A percentile compares a stretch with the other conserved stretches of the same genome.
Evolutionary conservation across 345 rosid genomes (phyloP).

Genomic region (Anastatica hierochuntica): DNA sequence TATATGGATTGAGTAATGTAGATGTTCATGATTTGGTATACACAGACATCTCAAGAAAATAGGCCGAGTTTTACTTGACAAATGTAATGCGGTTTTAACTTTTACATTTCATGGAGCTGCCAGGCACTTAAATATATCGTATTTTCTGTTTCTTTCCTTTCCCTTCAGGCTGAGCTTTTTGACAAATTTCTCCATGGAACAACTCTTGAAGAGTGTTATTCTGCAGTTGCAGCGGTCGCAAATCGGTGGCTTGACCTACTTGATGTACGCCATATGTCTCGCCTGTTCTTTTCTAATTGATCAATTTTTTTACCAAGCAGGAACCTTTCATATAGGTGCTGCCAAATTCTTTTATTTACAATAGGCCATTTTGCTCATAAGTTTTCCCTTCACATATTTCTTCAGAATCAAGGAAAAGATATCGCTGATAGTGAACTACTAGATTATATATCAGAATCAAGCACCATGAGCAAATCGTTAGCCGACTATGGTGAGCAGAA

Average conservation of each 20-base stretch:
- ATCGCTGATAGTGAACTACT: slow-evolving; percentile 86
- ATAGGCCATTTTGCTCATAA: slow-evolving; percentile 3
- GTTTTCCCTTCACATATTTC: slow-evolving; percentile 11
- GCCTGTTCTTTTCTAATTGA: background rate
- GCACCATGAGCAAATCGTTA: slow-evolving; percentile 98
- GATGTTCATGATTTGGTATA: slow-evolving; percentile 8
- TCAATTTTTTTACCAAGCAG: background rate
- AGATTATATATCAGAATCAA: slow-evolving; percentile 95
- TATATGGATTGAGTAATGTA: background rate
- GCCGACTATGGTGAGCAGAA: slow-evolving; percentile 91
- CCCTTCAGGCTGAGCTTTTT: slow-evolving; percentile 82
- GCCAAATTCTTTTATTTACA: slow-evolving; percentile 1
- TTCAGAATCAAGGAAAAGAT: slow-evolving; percentile 86
- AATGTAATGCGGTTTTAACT: background rate
- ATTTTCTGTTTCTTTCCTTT: background rate
- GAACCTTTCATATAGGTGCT: slow-evolving; percentile 8
- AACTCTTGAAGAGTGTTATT: slow-evolving; percentile 86
- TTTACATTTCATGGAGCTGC: background rate
- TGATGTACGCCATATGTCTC: slow-evolving; percentile 46
- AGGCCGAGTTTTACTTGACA: background rate
- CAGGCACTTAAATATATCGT: background rate
- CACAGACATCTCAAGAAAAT: background rate
- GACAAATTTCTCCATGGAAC: slow-evolving; percentile 90
- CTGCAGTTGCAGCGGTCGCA: slow-evolving; percentile 89
- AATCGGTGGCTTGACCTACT: slow-evolving; percentile 97